A percentile compares a stretch with the other conserved stretches of the same genome.
These are phyloP conservation scores for Skeletonema grethae DNA, from an alignment of 108 stramenopile species.

Conservation along the genomic window DNA sequence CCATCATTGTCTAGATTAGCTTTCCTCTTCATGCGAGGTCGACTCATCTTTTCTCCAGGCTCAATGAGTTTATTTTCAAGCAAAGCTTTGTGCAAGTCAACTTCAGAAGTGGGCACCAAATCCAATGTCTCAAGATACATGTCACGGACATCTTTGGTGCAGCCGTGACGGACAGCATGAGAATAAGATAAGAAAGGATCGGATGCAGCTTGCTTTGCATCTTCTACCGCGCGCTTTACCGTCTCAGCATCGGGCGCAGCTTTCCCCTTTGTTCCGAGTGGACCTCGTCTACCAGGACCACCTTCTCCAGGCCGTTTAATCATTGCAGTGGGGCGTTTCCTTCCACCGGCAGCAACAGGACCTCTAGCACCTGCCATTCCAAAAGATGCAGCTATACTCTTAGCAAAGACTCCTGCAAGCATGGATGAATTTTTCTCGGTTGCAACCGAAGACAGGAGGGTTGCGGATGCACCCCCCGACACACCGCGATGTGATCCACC, in stretches of 20 bases:
- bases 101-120: constrained; percentile 61
- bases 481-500: constrained; percentile 42
- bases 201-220: constrained; percentile 60
- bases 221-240: constrained; percentile 44
- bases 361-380: constrained; percentile 11
- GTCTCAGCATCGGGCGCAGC: constrained; percentile 23
- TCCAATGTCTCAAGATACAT: constrained; percentile 70
- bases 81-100: constrained; percentile 59
- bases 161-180: constrained; percentile 84
- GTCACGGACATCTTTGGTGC: constrained; percentile 82
- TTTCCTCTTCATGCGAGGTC: constrained; percentile 68
- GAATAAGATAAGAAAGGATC: constrained; percentile 69
- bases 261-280: constrained; percentile 10
- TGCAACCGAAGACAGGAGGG: constrained; percentile 67
- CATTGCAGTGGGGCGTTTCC: constrained; percentile 53
- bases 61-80: constrained; percentile 76
- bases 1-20: constrained; percentile 82
- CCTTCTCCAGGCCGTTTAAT: constrained; percentile 19
- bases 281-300: constrained; percentile 12
- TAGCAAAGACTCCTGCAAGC: constrained; percentile 33
- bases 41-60: constrained; percentile 74
- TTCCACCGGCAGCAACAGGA: constrained; percentile 23
- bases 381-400: constrained; percentile 41
- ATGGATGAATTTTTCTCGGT: constrained; percentile 69
- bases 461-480: constrained; percentile 50